Base-by-base conservation (phyloP, 139 green algal genomes). In the Volvox africanus region DNA sequence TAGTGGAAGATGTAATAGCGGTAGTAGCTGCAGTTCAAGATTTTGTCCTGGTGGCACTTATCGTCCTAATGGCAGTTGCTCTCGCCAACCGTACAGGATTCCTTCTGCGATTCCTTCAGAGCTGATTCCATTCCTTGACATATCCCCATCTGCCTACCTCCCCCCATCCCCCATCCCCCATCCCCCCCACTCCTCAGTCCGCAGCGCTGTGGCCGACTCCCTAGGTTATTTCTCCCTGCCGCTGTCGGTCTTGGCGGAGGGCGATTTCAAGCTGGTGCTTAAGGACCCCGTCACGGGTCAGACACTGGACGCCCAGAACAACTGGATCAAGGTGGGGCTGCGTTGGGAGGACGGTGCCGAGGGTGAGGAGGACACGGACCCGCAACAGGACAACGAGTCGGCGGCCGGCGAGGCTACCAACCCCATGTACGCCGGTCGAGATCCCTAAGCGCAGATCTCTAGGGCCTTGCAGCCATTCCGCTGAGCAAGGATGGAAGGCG, bases 221-320 rank as follows among this genome's bases (percentile, higher is more conserved):
- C 86, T 90, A 44, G 86, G 71, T 20, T 90, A 90, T 69, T 84
- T 28, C 71, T 33, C 86, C 11, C 73, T 90, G 50, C 71, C 71
- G 50, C 71, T 90, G 69, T 32, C 36, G 44, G 75, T 37, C 13
- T 55, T 90, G 33, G 26, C 3, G 24, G 84, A 81, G 84, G 84
- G 84, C 22, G 82, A 84, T 17, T 90, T 35, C 86, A 77, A 81
- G 50, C 86, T 90, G 50, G 2, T 1, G 14, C 24, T 90, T 33
- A 32, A n/a, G 26, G 0, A 36, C 30, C 73, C 86, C 50, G 0
- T 0, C n/a, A 90, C 6, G 12, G 86, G 86, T 19, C 5, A 13
- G 50, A 28, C 21, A 2, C 9, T 65, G 71, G 19, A 36, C 18
- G 3, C 0, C 6, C 1, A 75, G 37, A 0, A 62, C 30, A 44